Base-by-base conservation (phyloP, 2,329 filamentous ascomycete species). In the Hymenoscyphus fraxineus region DNA sequence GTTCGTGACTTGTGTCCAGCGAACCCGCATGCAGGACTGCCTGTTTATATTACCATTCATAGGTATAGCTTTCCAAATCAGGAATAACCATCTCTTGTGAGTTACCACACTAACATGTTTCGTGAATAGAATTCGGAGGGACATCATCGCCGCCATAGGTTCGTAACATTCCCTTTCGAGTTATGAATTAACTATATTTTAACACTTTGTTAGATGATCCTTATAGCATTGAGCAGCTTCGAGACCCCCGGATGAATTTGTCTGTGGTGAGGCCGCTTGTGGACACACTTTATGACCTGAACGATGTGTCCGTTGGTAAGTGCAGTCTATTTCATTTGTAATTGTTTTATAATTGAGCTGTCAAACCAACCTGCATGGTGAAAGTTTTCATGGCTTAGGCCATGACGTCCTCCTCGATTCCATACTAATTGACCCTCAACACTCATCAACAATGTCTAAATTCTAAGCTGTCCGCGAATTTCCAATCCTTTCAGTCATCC, bases 31-130 rank as follows among this genome's bases (percentile, higher is more conserved):
- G 63, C 63, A 3, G 64, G 85, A 67, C 77, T 93, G 70, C 88
- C 89, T 47, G 87, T 93, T 15, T 93, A 93, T 78, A 89, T 85
- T 59, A 93, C 88, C 68, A 92, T 93, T 71, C 90, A 93, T 76
- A 83, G 88, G 78, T 80, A 66, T 19, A 64, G 56, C 31, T 31
- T 38, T 62, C n/a, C 16, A 19, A 16, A 10, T 31, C 22, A 5
- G 47, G 47, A 3, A 54, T 54, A 22, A 27, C 22, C 22, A 22
- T 54, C 47, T 9, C 19, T 19, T 54, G 19, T 27, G 47, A 54
- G 47, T 35, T 35, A 27, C 3, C 3, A 54, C 2, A 22, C 47
- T 54, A 54, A 54, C 19, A 54, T 54, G 47, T 27, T 19, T 27
- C 22, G 19, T 12, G 10, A 27, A 12, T 66, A 76, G 75, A 66